Evolutionary conservation across 208 protist species (phyloP).

Genomic region (Histomonas meleagridis): DNA sequence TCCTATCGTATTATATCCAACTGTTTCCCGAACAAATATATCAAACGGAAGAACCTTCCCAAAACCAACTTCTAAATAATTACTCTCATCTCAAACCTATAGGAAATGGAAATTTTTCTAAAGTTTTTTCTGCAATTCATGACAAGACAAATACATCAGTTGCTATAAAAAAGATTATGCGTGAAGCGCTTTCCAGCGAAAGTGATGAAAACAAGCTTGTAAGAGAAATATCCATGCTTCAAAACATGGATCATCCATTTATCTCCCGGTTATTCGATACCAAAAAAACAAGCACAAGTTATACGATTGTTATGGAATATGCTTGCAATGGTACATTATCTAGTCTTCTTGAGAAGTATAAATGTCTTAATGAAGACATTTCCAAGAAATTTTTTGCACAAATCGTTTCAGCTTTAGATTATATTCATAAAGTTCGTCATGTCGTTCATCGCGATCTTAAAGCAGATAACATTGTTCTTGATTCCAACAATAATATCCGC

Average conservation of each 20-base stretch:
- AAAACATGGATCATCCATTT: background rate
- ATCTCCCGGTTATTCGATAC: background rate
- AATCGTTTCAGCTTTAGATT: background rate
- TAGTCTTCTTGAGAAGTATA: background rate
- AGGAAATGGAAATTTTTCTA: background rate
- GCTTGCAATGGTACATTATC: background rate
- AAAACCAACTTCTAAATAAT: no score
- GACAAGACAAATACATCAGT: background rate
- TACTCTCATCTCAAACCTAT: no score
- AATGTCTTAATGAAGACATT: background rate
- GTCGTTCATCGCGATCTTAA: background rate
- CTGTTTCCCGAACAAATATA: no score
- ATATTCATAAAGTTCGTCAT: background rate
- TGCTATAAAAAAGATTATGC: background rate
- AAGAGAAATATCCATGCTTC: background rate
- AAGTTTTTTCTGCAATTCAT: background rate
- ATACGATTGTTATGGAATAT: background rate
- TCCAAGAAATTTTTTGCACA: background rate
- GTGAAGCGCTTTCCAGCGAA: no score
- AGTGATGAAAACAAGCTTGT: background rate
- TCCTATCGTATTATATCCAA: no score
- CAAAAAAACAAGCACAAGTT: background rate
- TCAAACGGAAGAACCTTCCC: no score
- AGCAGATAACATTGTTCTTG: background rate
- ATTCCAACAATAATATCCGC: background rate